phyloP scores from a whole-genome alignment of 768 basidiomycete genomes.

The Pholiota microspora region DNA sequence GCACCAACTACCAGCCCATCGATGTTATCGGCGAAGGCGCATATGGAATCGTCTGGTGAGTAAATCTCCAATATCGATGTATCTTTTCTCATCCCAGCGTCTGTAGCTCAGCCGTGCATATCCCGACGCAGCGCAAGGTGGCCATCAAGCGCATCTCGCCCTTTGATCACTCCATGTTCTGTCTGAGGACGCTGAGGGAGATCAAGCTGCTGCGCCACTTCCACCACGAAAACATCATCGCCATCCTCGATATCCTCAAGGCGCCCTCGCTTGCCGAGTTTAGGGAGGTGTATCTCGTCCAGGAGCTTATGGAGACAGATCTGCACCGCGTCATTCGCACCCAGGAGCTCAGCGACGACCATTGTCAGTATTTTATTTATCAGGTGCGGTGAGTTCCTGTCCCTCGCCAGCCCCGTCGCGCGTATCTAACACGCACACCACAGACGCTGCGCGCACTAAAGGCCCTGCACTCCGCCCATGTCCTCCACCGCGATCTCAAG shows the following conservation, averaged over 20 bases:
- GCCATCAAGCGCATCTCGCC: slow-evolving; percentile 97
- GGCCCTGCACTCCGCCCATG: slow-evolving; percentile 92
- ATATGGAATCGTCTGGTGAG: slow-evolving; percentile 83
- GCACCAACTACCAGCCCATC: slow-evolving; percentile 63
- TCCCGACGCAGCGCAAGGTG: slow-evolving; percentile 77
- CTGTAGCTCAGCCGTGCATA: slow-evolving; percentile 70
- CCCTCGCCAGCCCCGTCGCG: slow-evolving; percentile 3
- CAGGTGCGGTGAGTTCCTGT: slow-evolving; percentile 51
- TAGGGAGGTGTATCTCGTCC: slow-evolving; percentile 69
- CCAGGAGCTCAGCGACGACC: slow-evolving; percentile 91
- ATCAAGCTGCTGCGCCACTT: slow-evolving; percentile 92
- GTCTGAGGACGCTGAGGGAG: slow-evolving; percentile 80
- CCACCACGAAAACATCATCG: slow-evolving; percentile 86
- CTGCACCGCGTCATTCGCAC: slow-evolving; percentile 95
- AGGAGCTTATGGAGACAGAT: slow-evolving; percentile 90
- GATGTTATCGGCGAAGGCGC: slow-evolving; percentile 94
- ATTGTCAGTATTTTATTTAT: slow-evolving; percentile 97
- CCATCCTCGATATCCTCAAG: slow-evolving; percentile 90
- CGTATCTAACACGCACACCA: background rate
- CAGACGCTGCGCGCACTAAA: slow-evolving; percentile 91
- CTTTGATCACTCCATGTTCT: slow-evolving; percentile 94
- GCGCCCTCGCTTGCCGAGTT: slow-evolving; percentile 73
- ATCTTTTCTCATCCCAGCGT: slow-evolving; percentile 15
- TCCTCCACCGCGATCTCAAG: slow-evolving; percentile 94
- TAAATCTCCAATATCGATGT: slow-evolving; percentile 8